These are phyloP conservation scores for Euphorbia celastroides DNA, from an alignment of 441 rosid genomes.

Conservation along the genomic window DNA sequence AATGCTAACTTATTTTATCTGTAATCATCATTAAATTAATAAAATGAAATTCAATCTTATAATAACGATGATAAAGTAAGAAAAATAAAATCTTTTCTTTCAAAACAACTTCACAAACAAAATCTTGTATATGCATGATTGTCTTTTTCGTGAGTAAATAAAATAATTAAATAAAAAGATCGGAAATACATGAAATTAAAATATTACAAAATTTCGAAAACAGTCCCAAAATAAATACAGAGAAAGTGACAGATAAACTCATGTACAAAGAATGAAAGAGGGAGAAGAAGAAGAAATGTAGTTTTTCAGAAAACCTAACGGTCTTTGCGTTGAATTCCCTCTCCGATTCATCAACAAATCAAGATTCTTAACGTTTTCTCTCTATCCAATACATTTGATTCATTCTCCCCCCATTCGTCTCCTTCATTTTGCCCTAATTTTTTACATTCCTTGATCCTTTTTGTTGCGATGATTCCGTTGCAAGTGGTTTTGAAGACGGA, in stretches of 20 bases:
- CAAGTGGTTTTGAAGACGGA: slow-evolving; percentile 14
- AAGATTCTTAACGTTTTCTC: slow-evolving; percentile 1
- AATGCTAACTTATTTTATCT: no score
- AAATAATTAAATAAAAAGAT: neutral
- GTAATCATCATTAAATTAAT: no score
- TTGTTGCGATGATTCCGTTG: neutral
- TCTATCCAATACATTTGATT: neutral
- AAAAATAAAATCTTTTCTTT: no score
- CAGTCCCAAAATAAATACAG: neutral
- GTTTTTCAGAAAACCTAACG: slow-evolving; percentile 36
- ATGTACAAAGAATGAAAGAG: neutral
- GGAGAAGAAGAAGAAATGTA: slow-evolving; percentile 11
- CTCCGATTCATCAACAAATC: neutral
- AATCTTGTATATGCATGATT: neutral
- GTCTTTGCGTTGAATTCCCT: slow-evolving; percentile 37
- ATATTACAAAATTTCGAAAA: neutral
- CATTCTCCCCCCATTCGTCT: neutral
- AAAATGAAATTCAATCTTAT: no score
- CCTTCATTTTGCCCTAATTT: neutral
- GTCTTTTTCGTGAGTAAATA: neutral
- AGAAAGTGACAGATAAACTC: slow-evolving; percentile 8
- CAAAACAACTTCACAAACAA: no score
- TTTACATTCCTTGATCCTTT: neutral
- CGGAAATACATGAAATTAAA: neutral
- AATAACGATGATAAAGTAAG: no score